These are phyloP conservation scores for Suillus paluster DNA, from an alignment of 768 basidiomycete genomes.

Conservation along the genomic window DNA sequence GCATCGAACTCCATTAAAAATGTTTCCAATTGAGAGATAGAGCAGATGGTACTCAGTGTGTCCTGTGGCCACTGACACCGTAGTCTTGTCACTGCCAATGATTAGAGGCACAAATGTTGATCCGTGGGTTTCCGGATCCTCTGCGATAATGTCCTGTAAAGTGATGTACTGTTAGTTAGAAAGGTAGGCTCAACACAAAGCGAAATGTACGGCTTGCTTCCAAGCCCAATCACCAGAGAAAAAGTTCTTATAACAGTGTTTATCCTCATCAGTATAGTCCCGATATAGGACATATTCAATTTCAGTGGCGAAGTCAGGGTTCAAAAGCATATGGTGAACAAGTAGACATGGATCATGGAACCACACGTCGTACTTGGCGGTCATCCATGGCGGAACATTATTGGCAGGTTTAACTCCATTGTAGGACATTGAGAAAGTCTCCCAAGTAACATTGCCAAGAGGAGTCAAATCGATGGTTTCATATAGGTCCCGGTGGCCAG, in stretches of 20 bases:
- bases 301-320: constrained; percentile 23
- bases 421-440: constrained; percentile 25
- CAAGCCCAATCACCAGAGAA: constrained; percentile 36
- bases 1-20: constrained; percentile 24
- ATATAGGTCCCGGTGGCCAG: constrained; percentile 23
- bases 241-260: constrained; percentile 17
- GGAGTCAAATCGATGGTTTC: constrained; percentile 29
- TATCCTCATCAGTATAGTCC: constrained; percentile 15
- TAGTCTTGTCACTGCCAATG: constrained; percentile 45
- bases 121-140: constrained; percentile 30
- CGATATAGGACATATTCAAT: constrained; percentile 22
- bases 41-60: constrained; percentile 31
- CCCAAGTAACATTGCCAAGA: constrained; percentile 34
- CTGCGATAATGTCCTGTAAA: constrained; percentile 25
- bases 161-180: background rate
- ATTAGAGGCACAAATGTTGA: constrained; percentile 38
- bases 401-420: constrained; percentile 15
- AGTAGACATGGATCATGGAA: constrained; percentile 23
- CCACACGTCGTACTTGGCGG: constrained; percentile 30
- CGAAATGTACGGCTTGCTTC: constrained; percentile 30
- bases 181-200: background rate
- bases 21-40: constrained; percentile 25
- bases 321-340: constrained; percentile 24
- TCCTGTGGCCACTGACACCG: constrained; percentile 37
- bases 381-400: constrained; percentile 31